Conservation (phyloP, 2,329 filamentous ascomycete genomes). For the Phialophora macrospora region DNA sequence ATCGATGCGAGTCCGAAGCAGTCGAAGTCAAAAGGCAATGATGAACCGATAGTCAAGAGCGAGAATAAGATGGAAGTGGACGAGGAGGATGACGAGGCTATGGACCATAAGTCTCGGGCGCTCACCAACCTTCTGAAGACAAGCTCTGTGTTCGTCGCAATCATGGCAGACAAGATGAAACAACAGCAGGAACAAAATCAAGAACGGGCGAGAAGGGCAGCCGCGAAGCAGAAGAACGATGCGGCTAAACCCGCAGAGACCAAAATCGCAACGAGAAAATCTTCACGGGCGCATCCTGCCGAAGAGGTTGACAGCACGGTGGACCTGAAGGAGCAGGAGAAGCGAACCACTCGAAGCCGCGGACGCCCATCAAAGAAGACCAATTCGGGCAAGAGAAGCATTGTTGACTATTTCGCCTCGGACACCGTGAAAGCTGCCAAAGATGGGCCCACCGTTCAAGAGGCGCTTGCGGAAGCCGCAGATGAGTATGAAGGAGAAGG, state of each 20-base stretch:
- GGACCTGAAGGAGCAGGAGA: constrained; percentile 40
- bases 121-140: constrained; percentile 54
- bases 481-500: constrained; percentile 63
- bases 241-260: constrained; percentile 41
- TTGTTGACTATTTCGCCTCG: constrained; percentile 66
- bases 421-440: constrained; percentile 60
- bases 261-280: constrained; percentile 35
- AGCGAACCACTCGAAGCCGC: constrained; percentile 32
- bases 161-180: constrained; percentile 58
- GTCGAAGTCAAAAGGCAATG: constrained; percentile 6
- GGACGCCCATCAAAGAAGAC: constrained; percentile 33
- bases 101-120: constrained; percentile 52
- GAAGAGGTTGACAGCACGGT: constrained; percentile 20
- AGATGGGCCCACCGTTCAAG: constrained; percentile 59
- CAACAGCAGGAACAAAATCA: constrained; percentile 50
- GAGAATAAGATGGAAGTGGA: constrained; percentile 37
- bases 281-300: constrained; percentile 25
- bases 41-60: constrained; percentile 11
- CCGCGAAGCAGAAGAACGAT: constrained; percentile 43
- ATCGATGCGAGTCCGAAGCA: constrained; percentile 10
- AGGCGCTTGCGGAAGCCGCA: constrained; percentile 63
- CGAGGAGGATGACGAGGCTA: constrained; percentile 45
- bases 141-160: constrained; percentile 55
- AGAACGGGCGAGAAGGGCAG: constrained; percentile 49
- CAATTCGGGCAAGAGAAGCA: constrained; percentile 44